Conservation (phyloP, 352 stramenopile species). For the Phytophthora syringae region DNA sequence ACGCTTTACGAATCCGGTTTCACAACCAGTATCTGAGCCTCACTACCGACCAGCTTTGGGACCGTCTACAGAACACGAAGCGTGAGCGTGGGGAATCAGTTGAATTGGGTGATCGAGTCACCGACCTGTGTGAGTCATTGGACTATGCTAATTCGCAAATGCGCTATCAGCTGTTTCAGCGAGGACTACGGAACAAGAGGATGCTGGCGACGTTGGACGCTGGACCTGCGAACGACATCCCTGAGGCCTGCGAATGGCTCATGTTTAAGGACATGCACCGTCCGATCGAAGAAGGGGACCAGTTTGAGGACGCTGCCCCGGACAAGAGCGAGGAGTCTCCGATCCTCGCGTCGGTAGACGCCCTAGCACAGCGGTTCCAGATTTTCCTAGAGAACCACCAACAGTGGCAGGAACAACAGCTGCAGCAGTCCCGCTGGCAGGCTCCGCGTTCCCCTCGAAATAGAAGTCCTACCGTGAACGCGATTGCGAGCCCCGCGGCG, state of each 20-base stretch:
- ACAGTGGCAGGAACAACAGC: too few species aligned
- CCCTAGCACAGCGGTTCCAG: too few species aligned
- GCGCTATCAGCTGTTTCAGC: not conserved
- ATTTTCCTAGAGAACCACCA: too few species aligned
- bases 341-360: too few species aligned
- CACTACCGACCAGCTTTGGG: not conserved
- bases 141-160: not conserved
- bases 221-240: not conserved
- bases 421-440: too few species aligned
- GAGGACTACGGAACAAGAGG: not conserved
- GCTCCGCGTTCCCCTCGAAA: too few species aligned
- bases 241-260: not conserved
- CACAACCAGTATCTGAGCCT: not conserved
- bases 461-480: too few species aligned
- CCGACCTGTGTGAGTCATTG: too few species aligned
- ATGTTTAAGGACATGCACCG: constrained; percentile 7
- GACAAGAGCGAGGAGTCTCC: too few species aligned
- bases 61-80: not conserved
- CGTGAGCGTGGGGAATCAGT: not conserved
- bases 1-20: not conserved
- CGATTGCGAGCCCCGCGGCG: too few species aligned
- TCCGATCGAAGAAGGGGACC: not conserved
- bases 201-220: constrained; percentile 1
- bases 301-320: not conserved
- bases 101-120: constrained; percentile 3